phyloP scores from a whole-genome alignment of 129 eudicot species.

The Rutidosis leptorrhynchoides region DNA sequence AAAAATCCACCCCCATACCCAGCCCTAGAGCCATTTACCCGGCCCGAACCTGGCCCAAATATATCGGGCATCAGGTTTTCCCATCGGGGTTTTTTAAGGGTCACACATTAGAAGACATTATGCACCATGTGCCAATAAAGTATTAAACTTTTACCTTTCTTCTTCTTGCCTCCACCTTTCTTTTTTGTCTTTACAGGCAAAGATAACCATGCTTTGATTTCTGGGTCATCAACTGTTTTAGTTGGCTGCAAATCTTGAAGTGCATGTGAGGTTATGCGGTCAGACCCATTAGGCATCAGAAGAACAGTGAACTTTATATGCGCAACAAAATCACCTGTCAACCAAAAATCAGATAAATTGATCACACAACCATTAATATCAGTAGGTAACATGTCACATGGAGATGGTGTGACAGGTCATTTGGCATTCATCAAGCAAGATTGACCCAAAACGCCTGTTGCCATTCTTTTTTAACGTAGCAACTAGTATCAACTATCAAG shows the following conservation, averaged over 20 bases:
- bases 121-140: background rate
- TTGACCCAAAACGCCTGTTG: too few relatives aligned
- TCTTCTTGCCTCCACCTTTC: constrained; percentile 82
- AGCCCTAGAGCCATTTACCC: too few relatives aligned
- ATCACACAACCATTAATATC: too few relatives aligned
- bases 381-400: too few relatives aligned
- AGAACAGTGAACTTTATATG: constrained; percentile 2
- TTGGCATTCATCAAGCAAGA: too few relatives aligned
- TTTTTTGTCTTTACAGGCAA: constrained; percentile 3
- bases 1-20: too few relatives aligned
- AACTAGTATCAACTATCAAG: too few relatives aligned
- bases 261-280: constrained; percentile 3
- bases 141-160: constrained; percentile 62
- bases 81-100: too few relatives aligned
- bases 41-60: too few relatives aligned
- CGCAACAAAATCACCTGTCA: constrained; percentile 3
- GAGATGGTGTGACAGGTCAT: too few relatives aligned
- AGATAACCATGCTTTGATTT: constrained; percentile 12
- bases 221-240: constrained; percentile 2
- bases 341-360: background rate
- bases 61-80: too few relatives aligned
- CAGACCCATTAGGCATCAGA: constrained; percentile 7
- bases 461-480: too few relatives aligned
- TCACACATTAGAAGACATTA: background rate
- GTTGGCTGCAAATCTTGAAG: constrained; percentile 3